Evolutionary conservation across 2,329 filamentous ascomycete genomes (phyloP), one percentile per base, ranked within the genome.

Genomic region (Penicillium sp.): DNA sequence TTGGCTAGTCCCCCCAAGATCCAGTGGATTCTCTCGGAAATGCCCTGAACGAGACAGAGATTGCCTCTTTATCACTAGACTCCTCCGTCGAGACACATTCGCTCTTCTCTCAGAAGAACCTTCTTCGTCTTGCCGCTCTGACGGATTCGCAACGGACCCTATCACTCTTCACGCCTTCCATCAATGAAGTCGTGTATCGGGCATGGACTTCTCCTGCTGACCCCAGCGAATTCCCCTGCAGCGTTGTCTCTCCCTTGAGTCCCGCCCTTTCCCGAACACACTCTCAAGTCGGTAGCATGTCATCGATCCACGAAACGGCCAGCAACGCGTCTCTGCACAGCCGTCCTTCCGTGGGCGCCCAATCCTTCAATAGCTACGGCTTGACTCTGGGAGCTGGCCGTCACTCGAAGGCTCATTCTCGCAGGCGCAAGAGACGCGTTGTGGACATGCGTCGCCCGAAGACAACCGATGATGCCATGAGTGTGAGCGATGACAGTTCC

Each of bases 51-150:
- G 81, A 87, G 9, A 85, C 83, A 46, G 84, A 90, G 58, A 85
- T 93, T 49, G 88, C 89, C 0, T 85, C 87, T 3, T 76, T 96
- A 48, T 87, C 88, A 0, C 78, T 96, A 8, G 90, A 96, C 59
- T 85, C 87, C 16, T 85, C 87, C 4, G 81, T 87, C 6, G 92
- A 96, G 67, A 84, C 88, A 18, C 90, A 95, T 70, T 91, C 90
- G 0, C 81, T 95, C 6, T 97, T 99, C 70, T 97, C 93, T 0
- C 90, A 96, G 67, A 96, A 95, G 80, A 97, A 96, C 64, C 78
- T 97, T 34, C 75, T 95, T 23, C 87, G 89, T 46, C 79, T 99
- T 12, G 90, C 88, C 23, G 84, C 90, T 0, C 77, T 99, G 52
- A 91, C 85, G 4, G 88, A 95, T 65, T 95, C 91, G 2, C 91